Evolutionary conservation across 129 eudicot species (phyloP).

Genomic region (Lonicera japonica): DNA sequence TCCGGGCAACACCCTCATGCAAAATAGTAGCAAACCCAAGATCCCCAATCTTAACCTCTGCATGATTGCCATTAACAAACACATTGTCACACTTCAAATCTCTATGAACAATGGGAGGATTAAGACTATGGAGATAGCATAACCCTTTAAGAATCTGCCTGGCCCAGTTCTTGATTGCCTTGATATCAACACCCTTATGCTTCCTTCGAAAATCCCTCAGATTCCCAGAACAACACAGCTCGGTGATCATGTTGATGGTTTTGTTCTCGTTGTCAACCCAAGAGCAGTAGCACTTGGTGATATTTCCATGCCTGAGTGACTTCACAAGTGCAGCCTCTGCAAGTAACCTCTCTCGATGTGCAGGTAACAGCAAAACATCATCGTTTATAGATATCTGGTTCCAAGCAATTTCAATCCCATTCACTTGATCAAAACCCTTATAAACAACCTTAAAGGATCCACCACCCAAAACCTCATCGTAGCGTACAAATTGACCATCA

Average conservation of each 20-base stretch:
- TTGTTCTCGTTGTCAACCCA: constrained; percentile 18
- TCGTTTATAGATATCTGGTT: not conserved
- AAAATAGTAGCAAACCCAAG: constrained; percentile 18
- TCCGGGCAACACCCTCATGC: not conserved
- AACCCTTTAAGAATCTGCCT: constrained; percentile 26
- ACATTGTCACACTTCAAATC: constrained; percentile 28
- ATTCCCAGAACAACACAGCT: constrained; percentile 12
- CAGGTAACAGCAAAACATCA: not conserved
- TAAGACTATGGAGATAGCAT: constrained; percentile 12
- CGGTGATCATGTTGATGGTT: constrained; percentile 22
- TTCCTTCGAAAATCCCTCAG: constrained; percentile 8
- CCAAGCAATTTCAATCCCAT: constrained; percentile 26
- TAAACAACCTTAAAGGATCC: constrained; percentile 2
- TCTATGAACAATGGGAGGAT: constrained; percentile 20
- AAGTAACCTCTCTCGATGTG: not conserved
- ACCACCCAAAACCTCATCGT: not conserved
- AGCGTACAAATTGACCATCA: not conserved
- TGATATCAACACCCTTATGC: constrained; percentile 14
- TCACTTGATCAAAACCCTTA: constrained; percentile 13
- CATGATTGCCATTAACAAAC: constrained; percentile 19
- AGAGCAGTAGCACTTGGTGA: constrained; percentile 12
- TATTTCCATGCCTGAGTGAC: constrained; percentile 9
- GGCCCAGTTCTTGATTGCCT: constrained; percentile 21
- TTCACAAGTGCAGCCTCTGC: constrained; percentile 8
- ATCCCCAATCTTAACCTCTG: constrained; percentile 23